Percentiles rank a stretch among this genome's conserved stretches.
Evolutionary conservation across 2,329 filamentous ascomycete species (phyloP).

Genomic region (Aspergillus phoenicis): DNA sequence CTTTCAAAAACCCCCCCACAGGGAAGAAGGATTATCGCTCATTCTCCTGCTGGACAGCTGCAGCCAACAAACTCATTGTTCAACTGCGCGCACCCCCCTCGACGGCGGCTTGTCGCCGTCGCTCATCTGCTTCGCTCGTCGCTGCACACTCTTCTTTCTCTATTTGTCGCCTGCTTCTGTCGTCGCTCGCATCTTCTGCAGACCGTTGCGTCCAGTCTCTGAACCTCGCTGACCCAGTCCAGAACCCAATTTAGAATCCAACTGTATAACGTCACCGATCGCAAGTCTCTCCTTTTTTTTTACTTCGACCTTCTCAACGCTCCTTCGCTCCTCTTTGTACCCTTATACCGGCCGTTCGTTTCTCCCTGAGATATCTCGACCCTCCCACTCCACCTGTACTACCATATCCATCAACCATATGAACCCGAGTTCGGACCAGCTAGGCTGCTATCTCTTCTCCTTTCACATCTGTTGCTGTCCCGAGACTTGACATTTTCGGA

Average conservation of each 20-base stretch:
- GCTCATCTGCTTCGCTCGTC: constrained; percentile 17
- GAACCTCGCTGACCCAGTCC: constrained; percentile 18
- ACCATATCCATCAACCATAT: constrained; percentile 27
- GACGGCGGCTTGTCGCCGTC: constrained; percentile 18
- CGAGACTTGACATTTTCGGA: constrained; percentile 14
- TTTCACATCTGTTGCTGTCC: constrained; percentile 11
- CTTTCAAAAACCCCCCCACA: constrained; percentile 3
- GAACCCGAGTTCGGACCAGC: constrained; percentile 26
- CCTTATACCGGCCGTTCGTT: constrained; percentile 20
- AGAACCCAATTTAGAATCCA: constrained; percentile 14
- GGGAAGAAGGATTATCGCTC: constrained; percentile 5
- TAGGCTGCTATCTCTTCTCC: constrained; percentile 11
- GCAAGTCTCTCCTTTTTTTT: constrained; percentile 16
- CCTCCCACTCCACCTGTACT: constrained; percentile 8
- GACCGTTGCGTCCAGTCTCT: constrained; percentile 8
- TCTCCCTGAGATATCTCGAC: constrained; percentile 6
- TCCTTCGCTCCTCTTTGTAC: constrained; percentile 10
- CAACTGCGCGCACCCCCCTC: constrained; percentile 18
- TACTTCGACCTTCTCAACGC: constrained; percentile 3
- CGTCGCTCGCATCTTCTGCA: constrained; percentile 19
- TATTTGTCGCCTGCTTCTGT: constrained; percentile 11
- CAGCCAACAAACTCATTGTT: constrained; percentile 40
- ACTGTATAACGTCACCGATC: constrained; percentile 12
- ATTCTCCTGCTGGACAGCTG: constrained; percentile 23
- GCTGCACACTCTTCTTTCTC: constrained; percentile 17